Base-by-base conservation (phyloP, 2,329 filamentous ascomycete genomes). In the Scopulariopsis brevicaulis region DNA sequence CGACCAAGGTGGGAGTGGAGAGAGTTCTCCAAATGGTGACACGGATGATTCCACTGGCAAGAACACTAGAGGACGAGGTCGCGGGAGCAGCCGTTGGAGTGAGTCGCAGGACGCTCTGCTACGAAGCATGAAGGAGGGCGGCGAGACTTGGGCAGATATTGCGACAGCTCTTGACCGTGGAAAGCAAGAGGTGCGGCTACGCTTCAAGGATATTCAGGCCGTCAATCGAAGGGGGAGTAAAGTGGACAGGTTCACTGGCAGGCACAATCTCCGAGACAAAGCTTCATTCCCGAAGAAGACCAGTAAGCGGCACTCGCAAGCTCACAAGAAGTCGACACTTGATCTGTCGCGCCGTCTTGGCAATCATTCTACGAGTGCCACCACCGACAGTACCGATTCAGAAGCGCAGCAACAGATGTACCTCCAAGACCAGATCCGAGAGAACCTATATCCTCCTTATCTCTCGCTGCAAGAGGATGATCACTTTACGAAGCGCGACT, bases 81-180 rank as follows among this genome's bases (percentile, higher is more conserved):
- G n/a, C 28, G 12, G n/a, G 20, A 40, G 3, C 28, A 35, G 7
- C 28, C 59, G 34, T 4, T 73, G 71, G 71, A 65, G 68, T 11
- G 55, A 68, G 10, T 73, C 72, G 0, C 67, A 74, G 28, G 70
- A 74, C 55, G 60, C 61, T 12, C 60, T 70, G 4, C 66, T 74
- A 7, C 59, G 65, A 2, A 64, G 65, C 43, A 70, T 74, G 68
- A 73, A 71, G 58, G 65, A 66, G 34, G 63, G 63, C 0, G 60
- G 61, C 14, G 60, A 65, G 55, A 57, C 65, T 2, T 73, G 70
- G 71, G 59, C 59, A 0, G 65, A 66, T 12, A 71, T 73, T 28
- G 61, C 64, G 3, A 53, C 52, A 2, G 62, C 64, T 1, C 64
- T 73, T 3, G 59, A 62, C n/a, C 64, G 63, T 7, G 50, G 52